A percentile compares a stretch with the other conserved stretches of the same genome.
Evolutionary conservation across 371 early-diverging fungal genomes (phyloP).

Genomic region (Mucor mucedo): DNA sequence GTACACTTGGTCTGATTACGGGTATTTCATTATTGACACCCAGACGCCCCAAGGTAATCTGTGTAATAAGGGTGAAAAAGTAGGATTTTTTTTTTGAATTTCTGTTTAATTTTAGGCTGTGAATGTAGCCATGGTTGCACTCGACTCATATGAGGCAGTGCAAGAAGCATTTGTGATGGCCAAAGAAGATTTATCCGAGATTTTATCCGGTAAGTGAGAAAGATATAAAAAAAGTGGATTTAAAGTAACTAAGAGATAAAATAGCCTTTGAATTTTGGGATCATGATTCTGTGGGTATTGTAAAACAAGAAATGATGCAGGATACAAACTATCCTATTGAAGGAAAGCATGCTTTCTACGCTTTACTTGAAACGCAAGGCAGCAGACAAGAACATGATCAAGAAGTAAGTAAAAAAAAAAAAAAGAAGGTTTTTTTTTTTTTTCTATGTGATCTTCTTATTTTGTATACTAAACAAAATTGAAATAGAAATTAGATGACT

Average conservation of each 20-base stretch:
- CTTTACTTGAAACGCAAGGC: conserved; percentile 89
- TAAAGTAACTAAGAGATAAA: too few relatives aligned
- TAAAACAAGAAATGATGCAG: conserved; percentile 70
- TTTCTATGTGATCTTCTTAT: neutral
- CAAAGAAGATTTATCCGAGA: conserved; percentile 52
- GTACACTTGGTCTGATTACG: conserved; percentile 93
- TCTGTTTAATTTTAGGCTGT: conserved; percentile 27
- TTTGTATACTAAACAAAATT: neutral
- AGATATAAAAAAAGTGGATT: neutral
- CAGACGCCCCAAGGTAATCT: conserved; percentile 25
- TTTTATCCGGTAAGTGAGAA: conserved; percentile 44
- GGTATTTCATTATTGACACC: conserved; percentile 65
- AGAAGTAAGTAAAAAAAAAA: conserved; percentile 35
- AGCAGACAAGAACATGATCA: conserved; percentile 81
- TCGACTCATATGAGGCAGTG: conserved; percentile 48
- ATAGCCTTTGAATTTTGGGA: conserved; percentile 91
- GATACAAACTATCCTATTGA: conserved; percentile 74
- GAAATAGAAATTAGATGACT: conserved; percentile 58
- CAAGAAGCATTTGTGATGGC: conserved; percentile 51
- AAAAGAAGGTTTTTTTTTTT: neutral
- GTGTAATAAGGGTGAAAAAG: neutral
- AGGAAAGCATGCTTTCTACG: conserved; percentile 73
- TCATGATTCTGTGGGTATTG: conserved; percentile 60
- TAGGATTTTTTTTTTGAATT: too few relatives aligned
- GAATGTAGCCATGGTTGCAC: conserved; percentile 50